phyloP scores from a whole-genome alignment of 2,329 filamentous ascomycete species.

The Bertia moriformis region DNA sequence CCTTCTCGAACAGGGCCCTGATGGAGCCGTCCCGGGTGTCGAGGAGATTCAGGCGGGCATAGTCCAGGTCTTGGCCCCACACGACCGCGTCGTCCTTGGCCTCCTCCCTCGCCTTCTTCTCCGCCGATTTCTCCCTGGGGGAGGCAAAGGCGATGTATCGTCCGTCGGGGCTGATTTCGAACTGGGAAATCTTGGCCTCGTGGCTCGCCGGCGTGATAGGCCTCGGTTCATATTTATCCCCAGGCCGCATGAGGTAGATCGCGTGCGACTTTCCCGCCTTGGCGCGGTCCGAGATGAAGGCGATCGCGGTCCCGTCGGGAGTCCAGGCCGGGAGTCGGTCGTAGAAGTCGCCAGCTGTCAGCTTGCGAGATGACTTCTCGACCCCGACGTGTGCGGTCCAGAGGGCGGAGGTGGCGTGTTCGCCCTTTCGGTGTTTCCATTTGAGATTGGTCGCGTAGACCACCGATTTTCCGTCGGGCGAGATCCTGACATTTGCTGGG shows the following conservation, averaged over 20 bases:
- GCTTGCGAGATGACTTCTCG: background rate
- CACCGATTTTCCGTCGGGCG: background rate
- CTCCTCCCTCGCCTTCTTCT: conserved; percentile 14
- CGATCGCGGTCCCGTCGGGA: conserved; percentile 11
- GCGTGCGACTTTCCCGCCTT: conserved; percentile 12
- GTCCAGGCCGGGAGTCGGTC: conserved; percentile 7
- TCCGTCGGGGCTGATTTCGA: conserved; percentile 16
- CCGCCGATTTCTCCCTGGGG: conserved; percentile 15
- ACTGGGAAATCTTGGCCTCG: conserved; percentile 9
- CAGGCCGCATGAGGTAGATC: conserved; percentile 11
- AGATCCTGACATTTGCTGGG: background rate
- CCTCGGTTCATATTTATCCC: conserved; percentile 7
- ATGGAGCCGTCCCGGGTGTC: conserved; percentile 9
- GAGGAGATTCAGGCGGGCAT: conserved; percentile 13
- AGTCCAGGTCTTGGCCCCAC: conserved; percentile 19
- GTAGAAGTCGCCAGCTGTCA: background rate
- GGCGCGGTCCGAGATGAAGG: conserved; percentile 17
- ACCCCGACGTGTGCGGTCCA: background rate
- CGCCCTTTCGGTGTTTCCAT: background rate
- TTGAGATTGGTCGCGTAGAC: background rate
- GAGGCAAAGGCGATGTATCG: conserved; percentile 15
- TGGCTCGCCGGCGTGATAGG: conserved; percentile 10
- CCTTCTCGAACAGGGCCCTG: conserved; percentile 11
- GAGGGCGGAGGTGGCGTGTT: background rate
- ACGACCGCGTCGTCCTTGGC: conserved; percentile 16